Conservation (phyloP, 352 stramenopile genomes). For the Globisporangium iwayamae region DNA sequence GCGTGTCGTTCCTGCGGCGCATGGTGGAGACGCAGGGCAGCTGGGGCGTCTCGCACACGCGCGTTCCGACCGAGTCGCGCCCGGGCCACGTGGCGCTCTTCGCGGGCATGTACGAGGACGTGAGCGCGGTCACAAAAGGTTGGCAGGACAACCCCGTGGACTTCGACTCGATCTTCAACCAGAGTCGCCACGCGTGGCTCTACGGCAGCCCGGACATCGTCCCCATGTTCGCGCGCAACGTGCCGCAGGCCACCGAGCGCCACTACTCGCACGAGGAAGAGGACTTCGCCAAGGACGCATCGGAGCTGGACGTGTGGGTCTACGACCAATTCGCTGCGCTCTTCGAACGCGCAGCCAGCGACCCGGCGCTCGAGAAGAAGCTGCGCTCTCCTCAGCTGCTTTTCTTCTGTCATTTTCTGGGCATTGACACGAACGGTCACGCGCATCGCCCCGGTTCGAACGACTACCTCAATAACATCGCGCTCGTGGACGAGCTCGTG, state of each 20-base stretch:
- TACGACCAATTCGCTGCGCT: conserved; percentile 48
- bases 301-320: conserved; percentile 76
- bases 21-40: conserved; percentile 51
- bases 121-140: conserved; percentile 84
- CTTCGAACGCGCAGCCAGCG: conserved; percentile 24
- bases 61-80: conserved; percentile 82
- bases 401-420: conserved; percentile 82
- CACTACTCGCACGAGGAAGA: conserved; percentile 80
- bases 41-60: conserved; percentile 84
- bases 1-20: conserved; percentile 64
- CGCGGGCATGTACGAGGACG: conserved; percentile 86
- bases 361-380: conserved; percentile 26
- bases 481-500: conserved; percentile 73
- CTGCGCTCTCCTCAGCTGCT: conserved; percentile 46
- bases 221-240: conserved; percentile 80
- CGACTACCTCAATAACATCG: conserved; percentile 85
- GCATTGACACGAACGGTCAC: conserved; percentile 86
- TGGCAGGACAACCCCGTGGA: conserved; percentile 87
- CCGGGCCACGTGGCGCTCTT: conserved; percentile 84
- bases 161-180: conserved; percentile 87
- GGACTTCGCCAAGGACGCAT: conserved; percentile 80
- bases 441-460: conserved; percentile 70
- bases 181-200: conserved; percentile 60
- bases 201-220: conserved; percentile 85
- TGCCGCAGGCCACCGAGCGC: conserved; percentile 55